Percentiles rank a stretch among this genome's conserved stretches.
Evolutionary conservation across 148 eudicot genomes (phyloP).

Genomic region (Chenopodium suecicum): DNA sequence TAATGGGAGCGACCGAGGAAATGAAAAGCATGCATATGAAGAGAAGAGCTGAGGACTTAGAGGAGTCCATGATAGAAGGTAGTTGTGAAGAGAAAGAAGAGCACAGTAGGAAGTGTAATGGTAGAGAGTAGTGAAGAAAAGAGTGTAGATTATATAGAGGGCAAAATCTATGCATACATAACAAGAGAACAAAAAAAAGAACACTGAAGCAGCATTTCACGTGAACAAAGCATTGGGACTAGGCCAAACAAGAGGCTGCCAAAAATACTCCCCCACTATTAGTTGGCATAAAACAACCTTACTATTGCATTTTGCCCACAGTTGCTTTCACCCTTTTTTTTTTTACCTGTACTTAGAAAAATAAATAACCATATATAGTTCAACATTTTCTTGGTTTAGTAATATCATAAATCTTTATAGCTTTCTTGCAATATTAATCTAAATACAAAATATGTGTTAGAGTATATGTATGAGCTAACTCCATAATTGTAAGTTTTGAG

Average conservation of each 20-base stretch:
- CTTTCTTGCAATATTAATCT: too few species aligned
- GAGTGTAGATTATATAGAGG: conserved; percentile 13
- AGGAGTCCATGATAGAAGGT: conserved; percentile 43
- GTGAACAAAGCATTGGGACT: conserved; percentile 40
- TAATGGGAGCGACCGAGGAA: conserved; percentile 52
- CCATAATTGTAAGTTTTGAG: too few species aligned
- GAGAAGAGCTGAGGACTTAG: conserved; percentile 50
- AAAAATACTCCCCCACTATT: conserved; percentile 44
- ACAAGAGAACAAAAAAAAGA: conserved; percentile 17
- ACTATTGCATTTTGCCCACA: conserved; percentile 28
- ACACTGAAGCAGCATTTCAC: conserved; percentile 39
- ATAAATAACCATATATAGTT: not conserved
- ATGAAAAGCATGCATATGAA: conserved; percentile 67
- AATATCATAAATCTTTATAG: too few species aligned
- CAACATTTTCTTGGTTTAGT: too few species aligned
- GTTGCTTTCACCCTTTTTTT: conserved; percentile 18
- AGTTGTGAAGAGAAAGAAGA: not conserved
- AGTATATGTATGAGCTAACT: too few species aligned
- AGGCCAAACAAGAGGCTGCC: conserved; percentile 35
- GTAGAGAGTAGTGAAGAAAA: conserved; percentile 20
- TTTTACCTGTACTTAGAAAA: not conserved
- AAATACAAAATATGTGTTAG: too few species aligned
- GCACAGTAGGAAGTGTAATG: conserved; percentile 3
- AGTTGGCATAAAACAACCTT: conserved; percentile 51
- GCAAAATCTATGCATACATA: not conserved